Evolutionary conservation across 2,329 filamentous ascomycete genomes (phyloP).

Genomic region (Anthostomella pinea): DNA sequence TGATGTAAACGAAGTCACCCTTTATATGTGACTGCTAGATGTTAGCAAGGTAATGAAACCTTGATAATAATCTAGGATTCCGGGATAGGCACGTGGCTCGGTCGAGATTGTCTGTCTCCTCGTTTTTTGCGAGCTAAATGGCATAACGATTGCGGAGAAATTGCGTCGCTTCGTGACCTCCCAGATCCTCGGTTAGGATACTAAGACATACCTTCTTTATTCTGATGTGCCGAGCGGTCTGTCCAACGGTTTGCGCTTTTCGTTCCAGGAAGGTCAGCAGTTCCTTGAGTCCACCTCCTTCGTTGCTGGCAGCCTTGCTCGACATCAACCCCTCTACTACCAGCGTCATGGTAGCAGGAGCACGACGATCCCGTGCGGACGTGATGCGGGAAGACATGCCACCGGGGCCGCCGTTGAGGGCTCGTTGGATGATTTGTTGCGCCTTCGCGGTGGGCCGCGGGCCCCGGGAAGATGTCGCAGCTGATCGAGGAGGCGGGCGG

Average conservation of each 20-base stretch:
- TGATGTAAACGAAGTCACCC: slow-evolving; percentile 68
- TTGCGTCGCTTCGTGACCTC: slow-evolving; percentile 37
- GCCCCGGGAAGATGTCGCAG: slow-evolving; percentile 19
- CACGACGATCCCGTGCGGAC: slow-evolving; percentile 28
- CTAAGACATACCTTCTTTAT: slow-evolving; percentile 74
- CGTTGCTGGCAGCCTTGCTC: slow-evolving; percentile 65
- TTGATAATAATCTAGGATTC: slow-evolving; percentile 36
- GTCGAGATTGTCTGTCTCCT: slow-evolving; percentile 36
- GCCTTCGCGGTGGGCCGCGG: slow-evolving; percentile 31
- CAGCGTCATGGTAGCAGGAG: slow-evolving; percentile 36
- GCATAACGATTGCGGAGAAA: slow-evolving; percentile 40
- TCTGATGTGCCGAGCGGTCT: slow-evolving; percentile 52
- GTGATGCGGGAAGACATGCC: slow-evolving; percentile 36
- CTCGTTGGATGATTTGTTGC: slow-evolving; percentile 43
- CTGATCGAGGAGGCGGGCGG: slow-evolving; percentile 15
- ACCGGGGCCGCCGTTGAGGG: slow-evolving; percentile 36
- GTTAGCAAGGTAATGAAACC: slow-evolving; percentile 62
- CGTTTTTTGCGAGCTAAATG: slow-evolving; percentile 37
- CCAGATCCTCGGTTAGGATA: slow-evolving; percentile 42
- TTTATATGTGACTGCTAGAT: slow-evolving; percentile 65
- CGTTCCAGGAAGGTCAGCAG: slow-evolving; percentile 68
- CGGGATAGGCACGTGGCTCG: slow-evolving; percentile 37
- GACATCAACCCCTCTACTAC: slow-evolving; percentile 61
- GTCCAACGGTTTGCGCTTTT: slow-evolving; percentile 58
- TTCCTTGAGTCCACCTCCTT: slow-evolving; percentile 63